Evolutionary conservation across 1,284 basidiomycete species (phyloP), one percentile per base, ranked within the genome.

Genomic region (Ustilago hordei): DNA sequence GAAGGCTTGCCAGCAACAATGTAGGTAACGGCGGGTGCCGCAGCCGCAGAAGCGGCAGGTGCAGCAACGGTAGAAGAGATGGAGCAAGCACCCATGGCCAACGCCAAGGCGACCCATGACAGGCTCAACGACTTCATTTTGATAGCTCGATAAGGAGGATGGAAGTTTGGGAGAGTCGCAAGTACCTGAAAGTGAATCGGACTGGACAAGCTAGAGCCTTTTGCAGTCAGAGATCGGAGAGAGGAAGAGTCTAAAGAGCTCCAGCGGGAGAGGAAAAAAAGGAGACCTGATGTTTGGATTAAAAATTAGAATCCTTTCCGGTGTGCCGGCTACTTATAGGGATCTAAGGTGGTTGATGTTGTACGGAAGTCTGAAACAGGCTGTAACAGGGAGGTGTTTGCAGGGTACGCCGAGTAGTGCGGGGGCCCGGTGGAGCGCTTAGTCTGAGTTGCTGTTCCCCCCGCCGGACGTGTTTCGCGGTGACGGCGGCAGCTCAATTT

Each of bases 91-190:
- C 63, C 45, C 31, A 66, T 5, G 34, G 41, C 48, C 19, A 71
- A 28, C 19, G 69, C 69, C 36, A 71, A 11, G 13, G 55, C 36
- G 31, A 71, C 69, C 69, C 69, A 71, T 1, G 69, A 61, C 23
- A 71, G 39, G 50, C 58, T 57, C 39, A 71, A 45, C 1, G 50
- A 48, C 45, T 54, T 62, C 69, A 71, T 71, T 8, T 47, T 52
- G 59, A n/a, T 4, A 32, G 4, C 3, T 47, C 8, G 2, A 35
- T 3, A 11, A 28, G 34, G 34, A 36, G n/a, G 32, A 36, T 7
- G 8, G 19, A 15, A 8, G n/a, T 7, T 4, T 52, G 19, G 17
- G 53, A 36, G 48, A 28, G n/a, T 8, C 43, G n/a, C n/a, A 19
- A 45, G 43, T 7, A 19, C 13, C 43, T 45, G 23, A 19, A 19